Conservation (phyloP, 257 asterid genomes). For the Solanum pinnatisectum region DNA sequence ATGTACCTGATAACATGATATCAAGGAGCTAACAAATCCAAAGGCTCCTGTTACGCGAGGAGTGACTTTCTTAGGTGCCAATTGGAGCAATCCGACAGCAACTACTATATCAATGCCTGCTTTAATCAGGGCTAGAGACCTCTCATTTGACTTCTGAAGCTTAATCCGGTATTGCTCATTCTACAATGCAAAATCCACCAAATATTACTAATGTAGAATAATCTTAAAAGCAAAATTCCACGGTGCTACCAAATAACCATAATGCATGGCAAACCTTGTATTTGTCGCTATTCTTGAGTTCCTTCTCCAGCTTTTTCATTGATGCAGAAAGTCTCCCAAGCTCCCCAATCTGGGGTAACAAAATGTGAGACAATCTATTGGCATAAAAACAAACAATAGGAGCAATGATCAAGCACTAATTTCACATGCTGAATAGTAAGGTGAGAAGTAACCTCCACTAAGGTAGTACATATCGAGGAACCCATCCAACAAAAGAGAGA, state of each 20-base stretch:
- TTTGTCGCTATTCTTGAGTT: constrained; percentile 54
- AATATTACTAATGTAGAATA: neutral
- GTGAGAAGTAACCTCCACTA: constrained; percentile 56
- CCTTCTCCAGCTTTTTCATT: constrained; percentile 67
- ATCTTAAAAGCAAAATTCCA: neutral
- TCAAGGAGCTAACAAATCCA: constrained; percentile 80
- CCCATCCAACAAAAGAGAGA: constrained; percentile 94
- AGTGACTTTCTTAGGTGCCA: constrained; percentile 85
- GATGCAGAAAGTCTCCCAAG: constrained; percentile 74
- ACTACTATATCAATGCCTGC: constrained; percentile 78
- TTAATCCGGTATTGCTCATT: constrained; percentile 52
- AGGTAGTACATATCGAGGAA: constrained; percentile 55
- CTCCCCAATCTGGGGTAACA: constrained; percentile 56
- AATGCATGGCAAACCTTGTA: constrained; percentile 39
- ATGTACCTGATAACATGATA: constrained; percentile 95
- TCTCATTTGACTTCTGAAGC: constrained; percentile 64
- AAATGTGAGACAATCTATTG: constrained; percentile 1
- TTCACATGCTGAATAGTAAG: neutral
- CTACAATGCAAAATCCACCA: constrained; percentile 26
- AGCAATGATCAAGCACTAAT: neutral
- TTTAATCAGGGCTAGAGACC: constrained; percentile 74
- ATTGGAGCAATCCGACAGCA: constrained; percentile 90
- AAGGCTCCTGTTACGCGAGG: constrained; percentile 95
- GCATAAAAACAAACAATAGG: neutral
- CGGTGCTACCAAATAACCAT: neutral